phyloP scores from a whole-genome alignment of 306 rosid genomes.

The Pueraria montana region DNA sequence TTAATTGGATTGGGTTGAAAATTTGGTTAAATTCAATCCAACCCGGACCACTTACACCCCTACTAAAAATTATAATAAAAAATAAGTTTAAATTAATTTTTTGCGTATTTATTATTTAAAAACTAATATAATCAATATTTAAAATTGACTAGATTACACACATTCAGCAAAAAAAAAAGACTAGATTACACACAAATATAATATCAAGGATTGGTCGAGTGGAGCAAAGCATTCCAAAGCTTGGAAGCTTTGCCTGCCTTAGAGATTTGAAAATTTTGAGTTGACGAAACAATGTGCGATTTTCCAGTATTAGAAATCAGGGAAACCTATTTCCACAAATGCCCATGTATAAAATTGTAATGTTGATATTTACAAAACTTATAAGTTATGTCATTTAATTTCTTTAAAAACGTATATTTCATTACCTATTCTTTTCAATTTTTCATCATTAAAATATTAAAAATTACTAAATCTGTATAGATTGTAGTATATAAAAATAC shows the following conservation, averaged over 20 bases:
- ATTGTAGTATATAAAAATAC: neutral
- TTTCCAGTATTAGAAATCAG: neutral
- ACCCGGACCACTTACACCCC: no score
- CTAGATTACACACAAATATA: neutral
- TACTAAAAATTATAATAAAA: neutral
- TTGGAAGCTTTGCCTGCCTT: neutral
- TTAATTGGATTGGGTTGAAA: no score
- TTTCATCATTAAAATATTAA: neutral
- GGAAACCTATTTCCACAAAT: neutral
- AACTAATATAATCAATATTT: neutral
- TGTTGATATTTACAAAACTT: neutral
- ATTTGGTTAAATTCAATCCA: no score
- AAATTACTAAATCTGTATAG: neutral
- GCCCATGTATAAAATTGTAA: neutral
- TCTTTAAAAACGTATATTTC: neutral
- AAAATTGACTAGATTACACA: neutral
- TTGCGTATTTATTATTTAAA: neutral
- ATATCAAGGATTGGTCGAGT: no score
- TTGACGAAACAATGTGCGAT: slow-evolving; percentile 35
- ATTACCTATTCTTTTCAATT: neutral
- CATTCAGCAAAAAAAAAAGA: no score
- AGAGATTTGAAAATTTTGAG: slow-evolving; percentile 1
- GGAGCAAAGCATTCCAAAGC: no score
- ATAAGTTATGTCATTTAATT: neutral
- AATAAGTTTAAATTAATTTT: no score